Conservation (phyloP, 2,329 filamentous ascomycete genomes). For the Cladobotryum protrusum region DNA sequence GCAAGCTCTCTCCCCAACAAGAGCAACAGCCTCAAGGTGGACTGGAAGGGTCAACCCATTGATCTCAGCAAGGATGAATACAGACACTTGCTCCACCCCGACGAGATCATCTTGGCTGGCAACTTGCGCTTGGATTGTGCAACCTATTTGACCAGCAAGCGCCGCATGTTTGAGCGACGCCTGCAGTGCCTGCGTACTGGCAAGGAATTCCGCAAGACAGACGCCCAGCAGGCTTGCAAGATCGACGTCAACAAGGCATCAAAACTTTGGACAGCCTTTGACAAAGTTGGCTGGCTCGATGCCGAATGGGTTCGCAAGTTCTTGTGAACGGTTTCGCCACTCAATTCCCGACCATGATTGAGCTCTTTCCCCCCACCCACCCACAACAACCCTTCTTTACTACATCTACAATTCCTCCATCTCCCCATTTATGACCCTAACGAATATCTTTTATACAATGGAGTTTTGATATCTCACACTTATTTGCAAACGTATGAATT, state of each 20-base stretch:
- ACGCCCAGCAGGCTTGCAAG: slow-evolving; percentile 93
- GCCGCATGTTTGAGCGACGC: slow-evolving; percentile 77
- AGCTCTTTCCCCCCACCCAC: background rate
- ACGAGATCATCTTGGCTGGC: slow-evolving; percentile 71
- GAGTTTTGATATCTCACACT: too few species aligned
- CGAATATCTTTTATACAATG: too few species aligned
- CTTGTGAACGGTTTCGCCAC: slow-evolving; percentile 19
- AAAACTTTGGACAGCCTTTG: slow-evolving; percentile 84
- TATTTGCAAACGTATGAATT: too few species aligned
- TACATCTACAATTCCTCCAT: too few species aligned
- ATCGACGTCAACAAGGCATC: slow-evolving; percentile 98
- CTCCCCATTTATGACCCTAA: too few species aligned
- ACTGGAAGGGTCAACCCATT: slow-evolving; percentile 78
- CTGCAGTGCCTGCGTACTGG: slow-evolving; percentile 59
- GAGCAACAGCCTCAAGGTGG: slow-evolving; percentile 69
- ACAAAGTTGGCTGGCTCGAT: slow-evolving; percentile 79
- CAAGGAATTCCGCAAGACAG: slow-evolving; percentile 91
- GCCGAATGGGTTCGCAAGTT: slow-evolving; percentile 37
- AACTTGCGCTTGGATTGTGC: slow-evolving; percentile 78
- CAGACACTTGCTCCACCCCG: slow-evolving; percentile 63
- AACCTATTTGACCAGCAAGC: slow-evolving; percentile 87
- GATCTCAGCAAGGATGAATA: slow-evolving; percentile 70
- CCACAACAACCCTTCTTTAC: background rate
- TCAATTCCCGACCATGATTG: background rate
- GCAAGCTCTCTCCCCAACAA: slow-evolving; percentile 58